Evolutionary conservation across 352 stramenopile genomes (phyloP).

Genomic region (Globisporangium uncinulatum): DNA sequence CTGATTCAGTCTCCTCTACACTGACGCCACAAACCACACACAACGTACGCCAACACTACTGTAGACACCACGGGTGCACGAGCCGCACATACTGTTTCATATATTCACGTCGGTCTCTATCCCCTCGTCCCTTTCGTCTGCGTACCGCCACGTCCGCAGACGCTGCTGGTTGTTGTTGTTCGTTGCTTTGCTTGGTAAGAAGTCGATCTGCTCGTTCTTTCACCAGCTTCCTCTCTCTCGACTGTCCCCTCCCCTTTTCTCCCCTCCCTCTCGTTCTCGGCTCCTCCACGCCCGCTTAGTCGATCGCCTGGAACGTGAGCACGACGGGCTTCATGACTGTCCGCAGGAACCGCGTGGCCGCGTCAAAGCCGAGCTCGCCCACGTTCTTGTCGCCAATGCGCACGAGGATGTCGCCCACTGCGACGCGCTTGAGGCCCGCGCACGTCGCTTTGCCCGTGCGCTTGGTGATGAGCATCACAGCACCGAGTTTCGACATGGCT

Average conservation of each 20-base stretch:
- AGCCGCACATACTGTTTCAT: no score
- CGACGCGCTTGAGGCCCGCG: conserved; percentile 62
- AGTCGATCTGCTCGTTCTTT: no score
- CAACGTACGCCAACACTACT: neutral
- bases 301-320: conserved; percentile 75
- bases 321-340: conserved; percentile 71
- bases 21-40: no score
- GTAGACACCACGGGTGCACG: neutral
- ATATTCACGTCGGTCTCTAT: no score
- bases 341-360: conserved; percentile 60
- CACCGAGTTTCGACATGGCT: conserved; percentile 52
- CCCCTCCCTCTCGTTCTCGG: no score
- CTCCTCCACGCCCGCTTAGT: conserved; percentile 18
- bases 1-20: no score
- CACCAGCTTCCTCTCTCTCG: no score
- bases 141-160: no score
- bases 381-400: conserved; percentile 73
- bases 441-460: conserved; percentile 73
- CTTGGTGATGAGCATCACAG: conserved; percentile 77
- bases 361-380: conserved; percentile 65
- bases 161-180: no score
- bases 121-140: no score
- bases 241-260: no score
- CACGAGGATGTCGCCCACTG: conserved; percentile 71
- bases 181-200: no score